Percentiles rank a stretch among this genome's conserved stretches.
Conservation (phyloP, 2,329 filamentous ascomycete genomes). For the Colletotrichum simmondsii region DNA sequence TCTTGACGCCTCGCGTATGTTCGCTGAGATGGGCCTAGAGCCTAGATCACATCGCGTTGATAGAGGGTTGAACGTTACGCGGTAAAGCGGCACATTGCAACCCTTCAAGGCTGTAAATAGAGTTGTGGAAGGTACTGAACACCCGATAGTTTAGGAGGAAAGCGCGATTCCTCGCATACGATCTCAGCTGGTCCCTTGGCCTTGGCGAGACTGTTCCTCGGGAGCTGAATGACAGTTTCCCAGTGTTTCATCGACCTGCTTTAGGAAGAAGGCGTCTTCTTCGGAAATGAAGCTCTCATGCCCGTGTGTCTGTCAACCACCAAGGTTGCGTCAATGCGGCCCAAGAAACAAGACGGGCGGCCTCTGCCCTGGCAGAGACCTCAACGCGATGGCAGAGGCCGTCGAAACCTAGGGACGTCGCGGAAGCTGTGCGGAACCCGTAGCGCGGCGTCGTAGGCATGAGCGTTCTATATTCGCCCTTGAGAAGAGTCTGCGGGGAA, state of each 20-base stretch:
- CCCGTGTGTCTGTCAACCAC: neutral
- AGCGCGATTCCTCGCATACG: neutral
- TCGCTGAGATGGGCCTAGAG: neutral
- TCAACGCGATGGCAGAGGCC: neutral
- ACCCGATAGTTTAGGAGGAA: neutral
- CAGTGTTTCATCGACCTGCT: constrained; percentile 18
- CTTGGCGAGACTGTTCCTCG: neutral
- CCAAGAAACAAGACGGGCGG: neutral
- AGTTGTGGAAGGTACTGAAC: neutral
- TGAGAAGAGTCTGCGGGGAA: constrained; percentile 11
- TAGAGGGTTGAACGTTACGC: neutral
- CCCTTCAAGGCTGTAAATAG: constrained; percentile 6
- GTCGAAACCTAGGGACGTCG: constrained; percentile 5
- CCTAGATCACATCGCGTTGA: neutral
- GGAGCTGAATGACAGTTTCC: constrained; percentile 16
- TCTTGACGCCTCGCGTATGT: neutral
- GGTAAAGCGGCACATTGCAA: neutral
- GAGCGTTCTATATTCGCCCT: neutral
- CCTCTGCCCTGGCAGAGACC: neutral
- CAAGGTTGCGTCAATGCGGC: constrained; percentile 17
- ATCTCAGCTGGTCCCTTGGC: neutral
- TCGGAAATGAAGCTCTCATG: constrained; percentile 26
- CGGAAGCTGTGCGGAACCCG: constrained; percentile 9
- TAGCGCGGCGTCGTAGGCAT: neutral
- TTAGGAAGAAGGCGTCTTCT: constrained; percentile 18